These are phyloP conservation scores for Leccinum arenicola DNA, from an alignment of 768 basidiomycete species.

Conservation along the genomic window DNA sequence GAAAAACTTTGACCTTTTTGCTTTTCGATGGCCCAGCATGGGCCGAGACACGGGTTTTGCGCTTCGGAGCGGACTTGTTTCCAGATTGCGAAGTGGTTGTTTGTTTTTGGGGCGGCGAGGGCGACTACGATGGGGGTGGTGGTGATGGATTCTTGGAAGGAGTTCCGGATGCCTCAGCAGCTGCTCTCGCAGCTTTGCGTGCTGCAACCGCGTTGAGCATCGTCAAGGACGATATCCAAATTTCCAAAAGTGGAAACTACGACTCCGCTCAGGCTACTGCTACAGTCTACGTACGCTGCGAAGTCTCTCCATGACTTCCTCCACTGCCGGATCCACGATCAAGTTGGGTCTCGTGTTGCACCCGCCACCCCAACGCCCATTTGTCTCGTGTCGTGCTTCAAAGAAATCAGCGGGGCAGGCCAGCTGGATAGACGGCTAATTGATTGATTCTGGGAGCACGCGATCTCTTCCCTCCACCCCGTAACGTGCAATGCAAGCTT, in stretches of 20 bases:
- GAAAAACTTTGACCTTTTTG: slow-evolving; percentile 31
- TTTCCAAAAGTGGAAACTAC: slow-evolving; percentile 1
- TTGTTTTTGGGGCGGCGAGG: slow-evolving; percentile 12
- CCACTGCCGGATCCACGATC: no score
- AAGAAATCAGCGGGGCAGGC: neutral
- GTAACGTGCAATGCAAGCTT: neutral
- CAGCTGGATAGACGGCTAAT: neutral
- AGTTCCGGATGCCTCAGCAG: slow-evolving; percentile 15
- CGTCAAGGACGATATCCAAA: neutral
- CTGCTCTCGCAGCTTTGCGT: slow-evolving; percentile 55
- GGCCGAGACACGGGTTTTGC: slow-evolving; percentile 37
- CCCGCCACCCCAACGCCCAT: neutral
- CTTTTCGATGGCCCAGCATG: slow-evolving; percentile 20
- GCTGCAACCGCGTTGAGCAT: slow-evolving; percentile 78
- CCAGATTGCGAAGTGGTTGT: neutral
- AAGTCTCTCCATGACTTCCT: slow-evolving; percentile 2
- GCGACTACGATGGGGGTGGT: slow-evolving; percentile 1
- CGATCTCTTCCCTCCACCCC: neutral
- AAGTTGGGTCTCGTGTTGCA: no score
- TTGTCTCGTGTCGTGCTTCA: neutral
- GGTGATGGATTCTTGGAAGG: slow-evolving; percentile 15
- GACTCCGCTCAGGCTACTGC: no score
- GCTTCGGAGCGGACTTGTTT: slow-evolving; percentile 39
- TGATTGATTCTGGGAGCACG: neutral
- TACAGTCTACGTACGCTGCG: neutral